phyloP scores from a whole-genome alignment of 495 filamentous ascomycete species.

The Daldinia concentrica region DNA sequence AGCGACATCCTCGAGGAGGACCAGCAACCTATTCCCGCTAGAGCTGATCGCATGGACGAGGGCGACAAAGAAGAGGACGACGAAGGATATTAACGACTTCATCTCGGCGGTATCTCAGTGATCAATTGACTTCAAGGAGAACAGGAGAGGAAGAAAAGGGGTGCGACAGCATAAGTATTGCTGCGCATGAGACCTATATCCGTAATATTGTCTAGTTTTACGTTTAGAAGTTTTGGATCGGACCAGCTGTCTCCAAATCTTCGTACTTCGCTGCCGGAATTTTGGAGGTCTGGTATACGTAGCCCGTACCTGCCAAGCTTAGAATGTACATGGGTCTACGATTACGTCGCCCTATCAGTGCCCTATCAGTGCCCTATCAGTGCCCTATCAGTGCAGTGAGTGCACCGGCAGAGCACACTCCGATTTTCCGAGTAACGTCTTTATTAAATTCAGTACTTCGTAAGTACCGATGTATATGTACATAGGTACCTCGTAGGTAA shows the following conservation, averaged over 20 bases:
- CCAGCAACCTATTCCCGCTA: slow-evolving; percentile 81
- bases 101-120: slow-evolving; percentile 58
- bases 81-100: slow-evolving; percentile 77
- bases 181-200: slow-evolving; percentile 43
- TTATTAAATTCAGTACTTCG: not conserved
- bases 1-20: slow-evolving; percentile 81
- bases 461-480: not conserved
- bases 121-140: slow-evolving; percentile 48
- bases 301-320: slow-evolving; percentile 48
- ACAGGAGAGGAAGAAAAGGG: slow-evolving; percentile 42
- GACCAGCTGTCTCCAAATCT: slow-evolving; percentile 24
- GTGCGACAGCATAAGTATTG: slow-evolving; percentile 41
- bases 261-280: slow-evolving; percentile 8
- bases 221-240: slow-evolving; percentile 7
- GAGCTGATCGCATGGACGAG: slow-evolving; percentile 80
- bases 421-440: slow-evolving; percentile 13
- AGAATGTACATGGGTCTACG: slow-evolving; percentile 11
- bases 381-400: no score
- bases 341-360: slow-evolving; percentile 12
- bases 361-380: not conserved
- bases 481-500: not conserved
- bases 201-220: not conserved
- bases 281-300: slow-evolving; percentile 48
- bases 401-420: slow-evolving; percentile 11
- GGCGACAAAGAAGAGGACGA: slow-evolving; percentile 70